Base-by-base conservation (phyloP, 257 asterid genomes). In the Fraxinus excelsior region DNA sequence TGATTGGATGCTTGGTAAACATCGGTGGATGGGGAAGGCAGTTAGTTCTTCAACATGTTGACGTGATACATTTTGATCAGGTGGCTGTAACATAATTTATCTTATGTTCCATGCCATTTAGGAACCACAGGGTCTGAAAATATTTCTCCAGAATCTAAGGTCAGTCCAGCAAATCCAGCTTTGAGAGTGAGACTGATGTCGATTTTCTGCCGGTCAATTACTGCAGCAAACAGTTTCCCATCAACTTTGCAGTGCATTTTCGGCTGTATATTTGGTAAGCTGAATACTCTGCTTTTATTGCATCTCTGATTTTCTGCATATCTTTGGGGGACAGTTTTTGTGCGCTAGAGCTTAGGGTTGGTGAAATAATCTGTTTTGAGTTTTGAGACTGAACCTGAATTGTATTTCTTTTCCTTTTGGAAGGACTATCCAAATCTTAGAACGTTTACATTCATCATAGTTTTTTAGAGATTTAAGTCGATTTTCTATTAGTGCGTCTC, bases 201-300 rank as follows among this genome's bases (percentile, higher is more conserved):
- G 80, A 79, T 89, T 40, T 93, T 95, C 83, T 93, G 97, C 87
- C 94, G 97, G 80, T 95, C 99, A 62, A 89, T 95, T 74, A 80
- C 92, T 56, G 96, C 99, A 40, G 96, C 99, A 38, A 95, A 93
- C 81, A 85, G 94, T 85, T 95, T 95, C 80, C 99, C 99, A 44
- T 88, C 91, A 80, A 91, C 98, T 79, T 83, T 95, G 82, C 99
- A 91, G 85, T 95, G 98, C 90, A 95, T 95, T 79, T 93, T 95
- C 82, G 90, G 97, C 75, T 95, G 97, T 85, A 86, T 93, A 71
- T 95, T 89, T 71, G 99, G 99, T 94, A 86, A 84, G 85, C 79
- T 80, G 77, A 67, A 84, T 78, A 76, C 78, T 74, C 73, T 62
- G 26, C 66, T 2, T n/a, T 67, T 75, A 16, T 62, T 44, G 7